A percentile compares a stretch with the other conserved stretches of the same genome.
Evolutionary conservation across 768 basidiomycete species (phyloP).

Genomic region (Panellus pusillus): DNA sequence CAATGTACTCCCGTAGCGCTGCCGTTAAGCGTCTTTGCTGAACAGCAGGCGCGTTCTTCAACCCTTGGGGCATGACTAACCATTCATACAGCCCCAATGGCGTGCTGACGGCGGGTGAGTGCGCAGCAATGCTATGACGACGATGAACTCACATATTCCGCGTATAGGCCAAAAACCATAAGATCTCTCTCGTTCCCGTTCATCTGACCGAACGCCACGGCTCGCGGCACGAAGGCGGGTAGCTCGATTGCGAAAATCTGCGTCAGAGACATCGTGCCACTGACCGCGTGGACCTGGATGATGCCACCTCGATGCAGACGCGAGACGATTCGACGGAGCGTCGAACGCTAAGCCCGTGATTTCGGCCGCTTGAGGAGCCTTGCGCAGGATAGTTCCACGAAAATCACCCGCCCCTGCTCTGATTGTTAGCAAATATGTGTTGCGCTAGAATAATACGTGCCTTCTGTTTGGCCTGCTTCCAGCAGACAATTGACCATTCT

Average conservation of each 20-base stretch:
- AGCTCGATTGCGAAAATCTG: slow-evolving; percentile 21
- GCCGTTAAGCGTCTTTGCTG: too few relatives aligned
- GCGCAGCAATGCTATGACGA: too few relatives aligned
- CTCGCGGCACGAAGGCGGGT: slow-evolving; percentile 15
- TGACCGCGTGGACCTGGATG: slow-evolving; percentile 20
- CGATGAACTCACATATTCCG: slow-evolving; percentile 21
- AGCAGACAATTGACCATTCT: slow-evolving; percentile 21
- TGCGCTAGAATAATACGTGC: too few relatives aligned
- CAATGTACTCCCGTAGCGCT: too few relatives aligned
- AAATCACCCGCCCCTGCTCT: slow-evolving; percentile 5
- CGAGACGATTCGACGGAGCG: slow-evolving; percentile 21
- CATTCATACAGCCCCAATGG: too few relatives aligned
- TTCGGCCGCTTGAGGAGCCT: slow-evolving; percentile 19
- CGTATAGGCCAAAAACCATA: slow-evolving; percentile 22
- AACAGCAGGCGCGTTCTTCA: too few relatives aligned
- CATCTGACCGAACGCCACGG: slow-evolving; percentile 22
- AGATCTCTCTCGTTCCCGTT: slow-evolving; percentile 13
- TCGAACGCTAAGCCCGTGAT: slow-evolving; percentile 24
- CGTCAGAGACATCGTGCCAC: slow-evolving; percentile 12
- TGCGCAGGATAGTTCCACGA: slow-evolving; percentile 19
- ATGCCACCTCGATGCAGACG: slow-evolving; percentile 21
- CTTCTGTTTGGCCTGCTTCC: slow-evolving; percentile 12
- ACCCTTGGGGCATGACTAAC: too few relatives aligned
- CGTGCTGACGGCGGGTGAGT: too few relatives aligned
- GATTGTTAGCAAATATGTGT: too few relatives aligned